Base-by-base conservation (phyloP, 2,329 filamentous ascomycete genomes). In the Colletotrichum godetiae region DNA sequence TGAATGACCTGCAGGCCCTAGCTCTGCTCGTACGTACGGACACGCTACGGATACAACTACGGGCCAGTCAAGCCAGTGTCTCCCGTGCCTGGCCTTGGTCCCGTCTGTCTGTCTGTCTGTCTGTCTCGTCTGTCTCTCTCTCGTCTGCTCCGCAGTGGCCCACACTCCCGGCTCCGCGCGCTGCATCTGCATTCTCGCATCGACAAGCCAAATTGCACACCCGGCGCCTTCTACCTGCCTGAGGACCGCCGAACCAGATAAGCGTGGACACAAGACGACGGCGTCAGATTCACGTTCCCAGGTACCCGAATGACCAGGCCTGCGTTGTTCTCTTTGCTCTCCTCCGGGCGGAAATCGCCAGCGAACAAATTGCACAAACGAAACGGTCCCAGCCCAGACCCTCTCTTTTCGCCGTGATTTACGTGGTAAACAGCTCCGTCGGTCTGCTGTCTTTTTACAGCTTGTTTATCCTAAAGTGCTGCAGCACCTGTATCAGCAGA, bases 131-230 rank as follows among this genome's bases (percentile, higher is more conserved):
- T 53, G 63, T 42, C 37, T 13, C 19, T 52, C 59, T 68, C 31
- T 49, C 13, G 42, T 13, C 46, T 70, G 46, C 59, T 65, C 70
- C 59, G 66, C 55, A 70, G 67, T 69, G 67, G 60, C 60, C 60
- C 67, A 73, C 70, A 64, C 67, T 70, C 67, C 60, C 70, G 70
- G 60, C 67, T 70, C 70, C 60, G 60, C 60, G 67, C 55, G 67
- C 46, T 65, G 60, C 70, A 65, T 69, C 60, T 57, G 60, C 70
- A 70, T 65, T 65, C 55, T 70, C 67, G 60, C 70, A 60, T 60
- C 66, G 37, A 53, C 55, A 29, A 64, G 70, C 46, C 52, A 46
- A 60, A 55, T 35, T 49, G 29, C 58, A 67, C 56, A 49, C 52
- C 15, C 55, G 49, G 56, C 67, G 37, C 61, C 57, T 35, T 33